These are phyloP conservation scores for Starmerella vitae DNA, from an alignment of 805 yeast species.

Conservation along the genomic window DNA sequence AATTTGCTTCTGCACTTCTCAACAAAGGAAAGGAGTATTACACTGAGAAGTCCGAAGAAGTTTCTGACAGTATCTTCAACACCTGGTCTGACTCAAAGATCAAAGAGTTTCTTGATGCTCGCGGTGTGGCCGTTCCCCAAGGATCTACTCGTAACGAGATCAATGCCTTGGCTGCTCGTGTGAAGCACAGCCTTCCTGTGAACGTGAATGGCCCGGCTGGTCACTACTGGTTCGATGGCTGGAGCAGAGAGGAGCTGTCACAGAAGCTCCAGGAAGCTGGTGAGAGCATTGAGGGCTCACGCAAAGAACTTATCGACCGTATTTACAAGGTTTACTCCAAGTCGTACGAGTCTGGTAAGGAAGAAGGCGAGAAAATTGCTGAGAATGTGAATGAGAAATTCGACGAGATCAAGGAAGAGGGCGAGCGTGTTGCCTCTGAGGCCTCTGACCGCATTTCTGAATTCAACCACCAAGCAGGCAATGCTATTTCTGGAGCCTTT, in stretches of 20 bases:
- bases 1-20: slow-evolving; percentile 9
- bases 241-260: slow-evolving; percentile 40
- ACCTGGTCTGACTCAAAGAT: slow-evolving; percentile 28
- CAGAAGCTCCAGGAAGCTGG: slow-evolving; percentile 38
- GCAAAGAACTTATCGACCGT: slow-evolving; percentile 34
- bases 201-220: slow-evolving; percentile 35
- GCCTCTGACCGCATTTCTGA: slow-evolving; percentile 29
- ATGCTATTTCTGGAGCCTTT: slow-evolving; percentile 28
- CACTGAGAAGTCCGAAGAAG: slow-evolving; percentile 4
- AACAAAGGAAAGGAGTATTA: slow-evolving; percentile 20
- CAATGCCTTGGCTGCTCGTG: slow-evolving; percentile 30
- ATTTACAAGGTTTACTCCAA: slow-evolving; percentile 36
- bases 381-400: slow-evolving; percentile 29
- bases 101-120: slow-evolving; percentile 26
- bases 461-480: slow-evolving; percentile 30
- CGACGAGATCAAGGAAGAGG: slow-evolving; percentile 28
- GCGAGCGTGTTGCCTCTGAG: slow-evolving; percentile 17
- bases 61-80: slow-evolving; percentile 2
- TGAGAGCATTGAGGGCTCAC: slow-evolving; percentile 30
- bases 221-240: slow-evolving; percentile 38
- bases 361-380: slow-evolving; percentile 32
- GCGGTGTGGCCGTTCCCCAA: slow-evolving; percentile 26
- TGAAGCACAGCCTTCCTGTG: slow-evolving; percentile 30
- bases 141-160: slow-evolving; percentile 30
- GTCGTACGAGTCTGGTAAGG: slow-evolving; percentile 35